These are phyloP conservation scores for Aureobasidium mangrovei DNA, from an alignment of 2,329 filamentous ascomycete species.

Conservation along the genomic window DNA sequence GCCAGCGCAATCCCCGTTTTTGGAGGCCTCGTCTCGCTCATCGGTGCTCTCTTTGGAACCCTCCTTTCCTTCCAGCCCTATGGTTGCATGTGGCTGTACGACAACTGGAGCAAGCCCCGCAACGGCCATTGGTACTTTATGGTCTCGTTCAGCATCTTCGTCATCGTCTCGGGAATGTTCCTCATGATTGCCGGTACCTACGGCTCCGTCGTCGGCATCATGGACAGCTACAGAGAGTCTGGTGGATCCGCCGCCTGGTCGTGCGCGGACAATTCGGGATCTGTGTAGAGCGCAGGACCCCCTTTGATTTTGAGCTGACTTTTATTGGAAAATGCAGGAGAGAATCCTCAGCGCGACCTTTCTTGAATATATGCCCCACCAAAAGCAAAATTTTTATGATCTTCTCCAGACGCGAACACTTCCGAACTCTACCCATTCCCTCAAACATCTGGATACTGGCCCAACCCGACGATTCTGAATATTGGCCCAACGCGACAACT, in stretches of 20 bases:
- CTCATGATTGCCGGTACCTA: conserved; percentile 39
- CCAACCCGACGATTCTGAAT: no score
- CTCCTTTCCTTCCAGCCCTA: conserved; percentile 24
- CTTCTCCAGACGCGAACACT: no score
- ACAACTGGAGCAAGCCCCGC: conserved; percentile 29
- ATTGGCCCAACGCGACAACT: no score
- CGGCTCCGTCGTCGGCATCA: conserved; percentile 34
- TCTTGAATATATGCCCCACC: no score
- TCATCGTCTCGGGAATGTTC: conserved; percentile 33
- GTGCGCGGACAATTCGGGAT: conserved; percentile 36
- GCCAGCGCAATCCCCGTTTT: conserved; percentile 23
- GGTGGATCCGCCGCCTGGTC: conserved; percentile 34
- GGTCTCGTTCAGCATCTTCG: conserved; percentile 22
- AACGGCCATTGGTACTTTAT: conserved; percentile 17
- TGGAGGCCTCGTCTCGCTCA: conserved; percentile 20
- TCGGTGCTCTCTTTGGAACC: conserved; percentile 22
- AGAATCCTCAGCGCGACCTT: no score
- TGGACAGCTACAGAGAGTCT: conserved; percentile 29
- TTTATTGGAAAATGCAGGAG: no score
- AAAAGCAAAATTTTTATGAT: no score
- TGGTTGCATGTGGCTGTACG: conserved; percentile 38
- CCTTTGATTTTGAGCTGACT: no score
- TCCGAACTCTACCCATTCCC: no score
- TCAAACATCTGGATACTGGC: no score
- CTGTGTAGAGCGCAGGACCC: background rate